Conservation (phyloP, 148 eudicot genomes). For the Rhododendron vialii region DNA sequence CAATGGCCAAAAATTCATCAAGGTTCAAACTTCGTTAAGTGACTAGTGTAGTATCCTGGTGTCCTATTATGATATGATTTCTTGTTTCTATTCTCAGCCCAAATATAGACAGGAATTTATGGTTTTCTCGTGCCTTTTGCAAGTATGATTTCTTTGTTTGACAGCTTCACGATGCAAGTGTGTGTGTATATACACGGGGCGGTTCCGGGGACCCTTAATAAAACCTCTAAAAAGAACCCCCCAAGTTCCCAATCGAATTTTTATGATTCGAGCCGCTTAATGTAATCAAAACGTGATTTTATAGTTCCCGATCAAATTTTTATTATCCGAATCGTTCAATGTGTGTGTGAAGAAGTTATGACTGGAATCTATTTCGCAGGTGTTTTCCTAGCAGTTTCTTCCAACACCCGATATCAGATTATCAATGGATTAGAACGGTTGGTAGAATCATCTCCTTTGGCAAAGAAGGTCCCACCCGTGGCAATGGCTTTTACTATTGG, state of each 20-base stretch:
- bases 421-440: conserved; percentile 72
- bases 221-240: no score
- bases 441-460: conserved; percentile 59
- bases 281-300: no score
- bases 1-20: neutral
- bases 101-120: neutral
- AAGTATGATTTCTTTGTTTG: neutral
- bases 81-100: neutral
- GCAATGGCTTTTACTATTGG: conserved; percentile 65
- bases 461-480: conserved; percentile 49
- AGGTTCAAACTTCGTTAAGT: neutral
- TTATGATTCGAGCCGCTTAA: no score
- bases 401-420: conserved; percentile 81
- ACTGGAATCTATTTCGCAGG: conserved; percentile 32
- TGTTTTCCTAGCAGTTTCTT: conserved; percentile 80
- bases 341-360: neutral
- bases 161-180: neutral
- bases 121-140: neutral
- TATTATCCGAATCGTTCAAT: no score
- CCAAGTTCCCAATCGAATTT: no score
- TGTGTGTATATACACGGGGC: no score
- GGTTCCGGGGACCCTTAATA: no score
- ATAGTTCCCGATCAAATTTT: no score
- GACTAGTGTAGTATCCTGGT: neutral
- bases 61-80: neutral